A percentile compares a stretch with the other conserved stretches of the same genome.
These are phyloP conservation scores for Pseudogymnoascus sp. DNA, from an alignment of 2,329 filamentous ascomycete species.

Conservation along the genomic window DNA sequence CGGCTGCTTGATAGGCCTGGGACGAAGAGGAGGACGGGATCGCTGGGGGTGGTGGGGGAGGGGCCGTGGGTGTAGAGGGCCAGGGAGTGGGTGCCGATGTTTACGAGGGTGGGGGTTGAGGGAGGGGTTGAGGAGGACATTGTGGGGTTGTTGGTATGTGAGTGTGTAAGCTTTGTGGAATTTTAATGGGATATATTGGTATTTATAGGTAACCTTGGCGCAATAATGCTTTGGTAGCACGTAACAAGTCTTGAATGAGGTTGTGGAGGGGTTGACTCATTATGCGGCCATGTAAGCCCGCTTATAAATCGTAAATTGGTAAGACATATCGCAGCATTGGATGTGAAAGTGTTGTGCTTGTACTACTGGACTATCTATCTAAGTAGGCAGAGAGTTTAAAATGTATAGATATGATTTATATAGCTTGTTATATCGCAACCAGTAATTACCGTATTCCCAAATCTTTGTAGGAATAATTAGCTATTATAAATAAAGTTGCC, in stretches of 20 bases:
- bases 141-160: neutral
- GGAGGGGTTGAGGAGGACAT: neutral
- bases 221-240: neutral
- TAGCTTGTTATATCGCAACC: neutral
- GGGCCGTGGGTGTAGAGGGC: constrained; percentile 12
- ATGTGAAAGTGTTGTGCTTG: neutral
- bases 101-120: neutral
- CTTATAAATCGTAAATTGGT: neutral
- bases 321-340: neutral
- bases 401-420: neutral
- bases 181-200: neutral
- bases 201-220: neutral
- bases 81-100: constrained; percentile 16
- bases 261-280: neutral
- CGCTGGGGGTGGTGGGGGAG: neutral
- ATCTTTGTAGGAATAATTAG: neutral
- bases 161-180: neutral
- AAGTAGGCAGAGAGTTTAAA: neutral
- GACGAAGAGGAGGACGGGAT: constrained; percentile 14
- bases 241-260: neutral
- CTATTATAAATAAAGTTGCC: neutral
- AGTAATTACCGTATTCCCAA: neutral
- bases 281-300: neutral
- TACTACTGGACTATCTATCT: neutral
- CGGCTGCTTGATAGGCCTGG: constrained; percentile 10